Conservation (phyloP, 2,329 filamentous ascomycete genomes). For the Cladobotryum mycophilum region DNA sequence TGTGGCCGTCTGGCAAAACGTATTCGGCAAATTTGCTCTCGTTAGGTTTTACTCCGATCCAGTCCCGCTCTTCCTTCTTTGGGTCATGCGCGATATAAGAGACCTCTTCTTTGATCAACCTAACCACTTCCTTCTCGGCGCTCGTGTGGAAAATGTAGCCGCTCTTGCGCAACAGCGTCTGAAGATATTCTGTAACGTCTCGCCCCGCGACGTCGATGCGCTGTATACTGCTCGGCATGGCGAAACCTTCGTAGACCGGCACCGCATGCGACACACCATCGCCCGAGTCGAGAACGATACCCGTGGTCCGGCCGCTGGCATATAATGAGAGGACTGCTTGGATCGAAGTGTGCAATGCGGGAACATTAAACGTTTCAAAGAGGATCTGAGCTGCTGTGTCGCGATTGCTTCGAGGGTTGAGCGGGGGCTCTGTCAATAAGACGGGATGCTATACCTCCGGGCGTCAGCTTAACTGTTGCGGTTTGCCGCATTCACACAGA, state of each 20-base stretch:
- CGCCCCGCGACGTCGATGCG: slow-evolving; percentile 93
- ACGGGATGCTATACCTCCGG: slow-evolving; percentile 79
- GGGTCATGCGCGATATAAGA: slow-evolving; percentile 89
- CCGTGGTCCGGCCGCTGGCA: slow-evolving; percentile 90
- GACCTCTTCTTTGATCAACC: slow-evolving; percentile 91
- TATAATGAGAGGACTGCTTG: slow-evolving; percentile 95
- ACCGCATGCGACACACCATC: slow-evolving; percentile 97
- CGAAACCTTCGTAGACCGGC: slow-evolving; percentile 95
- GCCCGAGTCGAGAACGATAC: slow-evolving; percentile 89
- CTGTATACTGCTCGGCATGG: slow-evolving; percentile 90
- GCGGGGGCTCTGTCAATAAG: slow-evolving; percentile 86
- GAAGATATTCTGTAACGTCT: slow-evolving; percentile 93
- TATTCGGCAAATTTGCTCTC: slow-evolving; percentile 80
- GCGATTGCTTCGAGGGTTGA: slow-evolving; percentile 92
- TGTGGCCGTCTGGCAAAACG: slow-evolving; percentile 83
- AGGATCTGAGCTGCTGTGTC: slow-evolving; percentile 95
- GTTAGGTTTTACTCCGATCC: slow-evolving; percentile 72
- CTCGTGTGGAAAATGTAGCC: slow-evolving; percentile 96
- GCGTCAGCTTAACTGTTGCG: slow-evolving; percentile 11
- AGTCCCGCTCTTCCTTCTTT: slow-evolving; percentile 93
- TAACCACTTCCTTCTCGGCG: slow-evolving; percentile 98
- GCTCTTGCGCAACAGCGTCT: slow-evolving; percentile 82
- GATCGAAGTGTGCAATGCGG: slow-evolving; percentile 91
- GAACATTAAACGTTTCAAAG: slow-evolving; percentile 98
- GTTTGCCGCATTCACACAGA: background rate